phyloP scores from a whole-genome alignment of 1,284 basidiomycete genomes.

The Ustilago loliicola region DNA sequence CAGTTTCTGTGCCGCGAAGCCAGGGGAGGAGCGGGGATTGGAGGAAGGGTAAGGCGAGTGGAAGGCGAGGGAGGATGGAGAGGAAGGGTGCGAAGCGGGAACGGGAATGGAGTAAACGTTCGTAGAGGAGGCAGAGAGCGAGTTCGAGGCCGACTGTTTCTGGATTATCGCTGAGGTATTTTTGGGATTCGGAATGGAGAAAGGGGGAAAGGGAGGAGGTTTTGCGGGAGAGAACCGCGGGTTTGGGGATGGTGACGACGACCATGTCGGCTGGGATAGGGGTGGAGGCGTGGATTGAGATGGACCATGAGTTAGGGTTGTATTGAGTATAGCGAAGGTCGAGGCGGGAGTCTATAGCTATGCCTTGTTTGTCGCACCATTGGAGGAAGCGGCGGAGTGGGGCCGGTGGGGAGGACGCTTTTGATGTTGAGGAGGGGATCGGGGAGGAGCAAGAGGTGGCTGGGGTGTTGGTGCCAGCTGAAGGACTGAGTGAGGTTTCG shows the following conservation, averaged over 20 bases:
- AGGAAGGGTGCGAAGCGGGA: conserved; percentile 54
- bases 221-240: conserved; percentile 46
- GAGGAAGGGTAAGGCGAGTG: conserved; percentile 40
- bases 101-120: conserved; percentile 32
- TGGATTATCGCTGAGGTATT: conserved; percentile 32
- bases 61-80: conserved; percentile 37
- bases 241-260: conserved; percentile 44
- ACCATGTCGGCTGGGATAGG: conserved; percentile 18
- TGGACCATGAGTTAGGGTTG: conserved; percentile 29
- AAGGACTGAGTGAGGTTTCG: not conserved
- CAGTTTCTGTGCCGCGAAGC: conserved; percentile 49
- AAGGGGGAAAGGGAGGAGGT: conserved; percentile 34
- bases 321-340: conserved; percentile 19
- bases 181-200: conserved; percentile 13
- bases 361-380: conserved; percentile 19
- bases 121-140: conserved; percentile 58
- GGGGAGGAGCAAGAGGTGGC: conserved; percentile 22
- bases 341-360: conserved; percentile 22
- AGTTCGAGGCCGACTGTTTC: conserved; percentile 49
- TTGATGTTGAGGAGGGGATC: not conserved
- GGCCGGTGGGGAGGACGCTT: not conserved
- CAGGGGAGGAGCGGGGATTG: conserved; percentile 5
- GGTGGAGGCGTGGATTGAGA: conserved; percentile 26
- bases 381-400: conserved; percentile 20
- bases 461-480: conserved; percentile 5